Conservation (phyloP, 345 rosid genomes). For the Salix udensis region DNA sequence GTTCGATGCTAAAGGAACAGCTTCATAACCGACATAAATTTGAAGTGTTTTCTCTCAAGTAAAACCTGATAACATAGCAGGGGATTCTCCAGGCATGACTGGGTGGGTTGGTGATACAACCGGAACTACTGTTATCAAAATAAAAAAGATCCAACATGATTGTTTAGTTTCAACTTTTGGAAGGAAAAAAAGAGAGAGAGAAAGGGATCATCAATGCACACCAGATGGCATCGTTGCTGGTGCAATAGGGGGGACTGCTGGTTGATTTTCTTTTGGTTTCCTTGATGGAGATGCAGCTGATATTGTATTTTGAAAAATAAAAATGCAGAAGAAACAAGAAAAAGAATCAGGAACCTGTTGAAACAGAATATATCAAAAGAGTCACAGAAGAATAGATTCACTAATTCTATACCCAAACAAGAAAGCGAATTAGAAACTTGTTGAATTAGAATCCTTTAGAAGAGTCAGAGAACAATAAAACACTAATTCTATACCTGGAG, state of each 20-base stretch:
- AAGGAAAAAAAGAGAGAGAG: not conserved
- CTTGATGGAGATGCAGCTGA: conserved; percentile 45
- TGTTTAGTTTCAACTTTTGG: not conserved
- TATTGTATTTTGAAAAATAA: conserved; percentile 2
- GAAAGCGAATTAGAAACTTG: not conserved
- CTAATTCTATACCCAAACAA: conserved; percentile 4
- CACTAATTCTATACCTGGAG: conserved; percentile 16
- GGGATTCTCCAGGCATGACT: conserved; percentile 36
- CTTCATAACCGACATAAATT: conserved; percentile 5
- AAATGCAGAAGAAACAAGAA: conserved; percentile 2
- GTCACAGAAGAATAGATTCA: not conserved
- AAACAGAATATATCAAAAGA: conserved; percentile 8
- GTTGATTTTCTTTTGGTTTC: conserved; percentile 29
- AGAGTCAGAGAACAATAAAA: conserved; percentile 1
- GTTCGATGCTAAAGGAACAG: conserved; percentile 14
- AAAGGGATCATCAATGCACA: not conserved
- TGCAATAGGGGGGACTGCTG: conserved; percentile 27
- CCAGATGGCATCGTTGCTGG: conserved; percentile 24
- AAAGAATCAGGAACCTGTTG: conserved; percentile 1
- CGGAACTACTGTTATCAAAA: conserved; percentile 20
- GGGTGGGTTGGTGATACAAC: conserved; percentile 23
- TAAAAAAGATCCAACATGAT: not conserved
- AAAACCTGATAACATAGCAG: conserved; percentile 51
- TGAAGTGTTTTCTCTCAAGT: conserved; percentile 6
- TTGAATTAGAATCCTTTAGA: conserved; percentile 7